phyloP scores from a whole-genome alignment of 805 yeast species.

The Candida quercuum region DNA sequence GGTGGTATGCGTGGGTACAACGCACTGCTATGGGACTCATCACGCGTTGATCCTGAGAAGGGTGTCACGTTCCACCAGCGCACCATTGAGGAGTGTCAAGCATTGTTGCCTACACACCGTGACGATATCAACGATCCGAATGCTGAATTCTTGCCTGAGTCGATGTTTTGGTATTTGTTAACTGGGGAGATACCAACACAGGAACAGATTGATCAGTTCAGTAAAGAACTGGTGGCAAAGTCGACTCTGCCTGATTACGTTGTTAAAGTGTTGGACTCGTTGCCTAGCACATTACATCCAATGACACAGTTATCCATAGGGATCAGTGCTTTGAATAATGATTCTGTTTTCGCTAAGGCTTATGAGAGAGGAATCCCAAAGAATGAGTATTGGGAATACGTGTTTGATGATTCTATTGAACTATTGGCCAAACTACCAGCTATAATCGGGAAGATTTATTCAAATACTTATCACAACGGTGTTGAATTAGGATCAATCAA shows the following conservation, averaged over 20 bases:
- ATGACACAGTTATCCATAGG: slow-evolving; percentile 82
- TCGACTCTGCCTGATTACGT: slow-evolving; percentile 63
- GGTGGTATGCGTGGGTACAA: slow-evolving; percentile 83
- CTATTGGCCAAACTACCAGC: slow-evolving; percentile 71
- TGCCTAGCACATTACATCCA: slow-evolving; percentile 71
- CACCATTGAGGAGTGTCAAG: slow-evolving; percentile 69
- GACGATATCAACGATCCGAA: slow-evolving; percentile 26
- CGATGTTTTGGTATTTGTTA: slow-evolving; percentile 72
- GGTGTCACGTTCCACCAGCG: slow-evolving; percentile 78
- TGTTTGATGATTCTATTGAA: slow-evolving; percentile 65
- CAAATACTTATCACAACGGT: slow-evolving; percentile 53
- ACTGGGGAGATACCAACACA: slow-evolving; percentile 68
- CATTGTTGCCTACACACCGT: slow-evolving; percentile 50
- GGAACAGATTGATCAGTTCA: slow-evolving; percentile 50
- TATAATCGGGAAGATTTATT: slow-evolving; percentile 70
- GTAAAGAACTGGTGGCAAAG: slow-evolving; percentile 58
- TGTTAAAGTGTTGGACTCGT: slow-evolving; percentile 50
- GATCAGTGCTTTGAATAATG: slow-evolving; percentile 65
- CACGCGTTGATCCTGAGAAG: slow-evolving; percentile 67
- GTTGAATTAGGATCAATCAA: slow-evolving; percentile 47
- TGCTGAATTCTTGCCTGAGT: slow-evolving; percentile 66
- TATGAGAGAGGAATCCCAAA: slow-evolving; percentile 68
- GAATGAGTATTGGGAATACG: slow-evolving; percentile 69
- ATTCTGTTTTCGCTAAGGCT: slow-evolving; percentile 65
- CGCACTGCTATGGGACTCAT: slow-evolving; percentile 76